Base-by-base conservation (phyloP, 1,284 basidiomycete species). In the Pseudozyma tsukubaensis region DNA sequence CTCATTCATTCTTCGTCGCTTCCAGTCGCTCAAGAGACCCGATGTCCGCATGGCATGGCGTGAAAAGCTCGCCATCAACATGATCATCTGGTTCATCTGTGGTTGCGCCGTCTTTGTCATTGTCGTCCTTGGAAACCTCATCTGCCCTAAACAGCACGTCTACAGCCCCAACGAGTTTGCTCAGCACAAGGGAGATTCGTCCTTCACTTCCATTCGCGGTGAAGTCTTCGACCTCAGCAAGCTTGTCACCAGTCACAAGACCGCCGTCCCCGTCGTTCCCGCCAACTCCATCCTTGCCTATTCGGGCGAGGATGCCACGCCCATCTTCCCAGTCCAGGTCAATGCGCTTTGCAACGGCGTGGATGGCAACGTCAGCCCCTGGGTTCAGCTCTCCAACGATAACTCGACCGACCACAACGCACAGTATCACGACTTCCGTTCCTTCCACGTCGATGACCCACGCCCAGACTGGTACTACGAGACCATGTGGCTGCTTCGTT, bases 391-490 rank as follows among this genome's bases (percentile, higher is more conserved):
- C 50, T 89, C 91, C 79, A 89, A 91, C 10, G 88, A 87, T 70
- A 99, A 99, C 87, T 89, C 88, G 53, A 91, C 92, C 21, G 93
- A 94, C 80, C 86, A 85, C 21, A 85, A 92, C n/a, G 84, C 86
- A 24, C 87, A 90, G 76, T 99, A 99, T 85, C 96, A 99, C 85
- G 95, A 98, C 85, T 99, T 99, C 89, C 91, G 94, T 43, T 76
- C 79, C 40, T 80, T 73, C 78, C 73, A 72, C 80, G 92, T 91
- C 32, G 92, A 91, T 67, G 95, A 99, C 83, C 91, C 91, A 0
- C 90, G 95, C 21, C 94, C 94, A 0, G 96, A 99, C 85, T 99
- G 96, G 97, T 99, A 99, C 86, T 94, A 92, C 76, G 92, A 99
- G 86, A 89, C 88, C 73, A 87, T 87, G 86, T 85, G 85, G 75